These are phyloP conservation scores for Picochlorum sp. DNA, from an alignment of 139 green algal species.

Conservation along the genomic window DNA sequence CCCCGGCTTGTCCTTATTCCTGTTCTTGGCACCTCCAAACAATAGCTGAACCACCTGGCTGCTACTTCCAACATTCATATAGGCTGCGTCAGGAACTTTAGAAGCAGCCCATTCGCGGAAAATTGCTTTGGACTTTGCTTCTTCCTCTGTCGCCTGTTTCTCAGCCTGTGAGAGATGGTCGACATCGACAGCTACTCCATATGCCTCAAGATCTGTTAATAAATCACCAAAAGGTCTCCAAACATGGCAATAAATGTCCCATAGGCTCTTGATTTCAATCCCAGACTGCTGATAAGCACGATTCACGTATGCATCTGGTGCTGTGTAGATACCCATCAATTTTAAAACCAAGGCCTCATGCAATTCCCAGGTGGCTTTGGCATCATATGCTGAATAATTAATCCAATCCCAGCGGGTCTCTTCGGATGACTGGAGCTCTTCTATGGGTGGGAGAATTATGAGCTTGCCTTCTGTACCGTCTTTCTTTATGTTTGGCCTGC, in stretches of 20 bases:
- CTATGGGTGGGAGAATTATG: constrained; percentile 42
- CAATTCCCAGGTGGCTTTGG: constrained; percentile 83
- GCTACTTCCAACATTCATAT: constrained; percentile 72
- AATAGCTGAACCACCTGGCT: constrained; percentile 67
- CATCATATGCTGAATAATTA: constrained; percentile 84
- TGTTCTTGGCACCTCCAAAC: constrained; percentile 56
- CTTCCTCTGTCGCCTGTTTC: constrained; percentile 43
- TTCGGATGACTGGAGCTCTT: constrained; percentile 57
- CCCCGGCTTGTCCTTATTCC: constrained; percentile 24
- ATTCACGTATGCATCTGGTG: constrained; percentile 19
- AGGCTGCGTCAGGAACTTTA: constrained; percentile 41
- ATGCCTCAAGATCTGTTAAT: constrained; percentile 90
- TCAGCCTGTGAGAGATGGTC: constrained; percentile 44
- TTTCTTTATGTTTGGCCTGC: constrained; percentile 55
- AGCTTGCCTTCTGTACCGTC: constrained; percentile 68
- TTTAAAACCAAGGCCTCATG: constrained; percentile 30
- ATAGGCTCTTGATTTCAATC: constrained; percentile 35
- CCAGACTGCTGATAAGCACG: constrained; percentile 5
- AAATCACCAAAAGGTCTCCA: constrained; percentile 83
- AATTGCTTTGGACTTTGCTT: constrained; percentile 33
- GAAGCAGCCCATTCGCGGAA: constrained; percentile 68
- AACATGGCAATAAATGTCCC: constrained; percentile 73
- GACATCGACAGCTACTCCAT: constrained; percentile 50
- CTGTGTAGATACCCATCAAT: constrained; percentile 25
- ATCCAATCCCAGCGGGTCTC: constrained; percentile 65